Evolutionary conservation across 768 basidiomycete species (phyloP), one percentile per base, ranked within the genome.

Genomic region (Daedalea quercina): DNA sequence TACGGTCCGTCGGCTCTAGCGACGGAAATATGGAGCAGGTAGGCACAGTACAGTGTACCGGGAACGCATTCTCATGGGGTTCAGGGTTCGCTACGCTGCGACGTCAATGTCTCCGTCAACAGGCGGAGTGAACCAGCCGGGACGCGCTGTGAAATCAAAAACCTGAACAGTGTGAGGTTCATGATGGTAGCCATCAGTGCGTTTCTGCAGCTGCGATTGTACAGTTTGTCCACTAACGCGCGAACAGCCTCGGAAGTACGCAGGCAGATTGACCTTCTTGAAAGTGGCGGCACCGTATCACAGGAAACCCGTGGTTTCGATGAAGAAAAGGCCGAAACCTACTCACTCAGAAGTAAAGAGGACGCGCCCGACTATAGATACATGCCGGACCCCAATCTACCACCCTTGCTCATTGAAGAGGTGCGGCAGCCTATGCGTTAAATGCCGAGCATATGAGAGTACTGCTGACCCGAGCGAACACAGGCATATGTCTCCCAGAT

Each of bases 1-100:
- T 98, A 8, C 79, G 94, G 17, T 77, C 89, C 15, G 75, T 95
- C 2, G 93, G 91, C 0, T 84, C 90, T 0, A 93, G 92, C 56
- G 92, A 95, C 65, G 94, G 91, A 1, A 94, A 94, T 63, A 98
- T 98, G 96, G 96, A 99, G 60, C 85, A 92, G 67, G 95, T 90
- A 60, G 44, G 69, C 17, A 3, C 35, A 22, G 20, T 41, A 22
- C 40, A 17, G 24, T 34, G 7, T 6, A 20, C n/a, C 13, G 19
- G 22, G 28, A 6, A 20, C 11, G 26, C 13, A n/a, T 63, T 3
- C 51, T 57, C n/a, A 58, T 28, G 17, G 44, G 31, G 37, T 3
- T 2, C 50, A 96, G 94, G 95, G 95, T 1, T 97, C 94, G 6
- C 74, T 98, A 28, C 78, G 96, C 37, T 94, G 94, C 57, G 96